Conservation (phyloP, 1,139 yeast species). For the Nadsonia commutata region DNA sequence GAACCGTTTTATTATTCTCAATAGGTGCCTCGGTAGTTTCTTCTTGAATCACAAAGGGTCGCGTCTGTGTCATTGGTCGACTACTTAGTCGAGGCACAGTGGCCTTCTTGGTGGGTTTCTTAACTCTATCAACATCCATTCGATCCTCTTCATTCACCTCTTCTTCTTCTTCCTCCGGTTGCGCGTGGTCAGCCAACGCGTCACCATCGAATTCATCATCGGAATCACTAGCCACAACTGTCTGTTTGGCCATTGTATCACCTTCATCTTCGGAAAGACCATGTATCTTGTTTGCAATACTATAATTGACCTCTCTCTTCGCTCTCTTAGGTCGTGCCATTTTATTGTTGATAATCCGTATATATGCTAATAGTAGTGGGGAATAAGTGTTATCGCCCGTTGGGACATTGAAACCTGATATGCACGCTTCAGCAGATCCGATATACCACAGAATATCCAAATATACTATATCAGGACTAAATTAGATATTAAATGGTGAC, state of each 20-base stretch:
- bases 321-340: constrained; percentile 13
- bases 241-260: neutral
- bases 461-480: too few species aligned
- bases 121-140: constrained; percentile 3
- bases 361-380: too few species aligned
- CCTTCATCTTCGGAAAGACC: constrained; percentile 13
- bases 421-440: too few species aligned
- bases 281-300: constrained; percentile 11
- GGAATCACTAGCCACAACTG: constrained; percentile 7
- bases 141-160: constrained; percentile 8
- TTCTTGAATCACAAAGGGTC: too few species aligned
- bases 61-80: too few species aligned
- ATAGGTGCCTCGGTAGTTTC: too few species aligned
- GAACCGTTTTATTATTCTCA: neutral
- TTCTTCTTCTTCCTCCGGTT: constrained; percentile 9
- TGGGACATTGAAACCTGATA: too few species aligned
- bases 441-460: too few species aligned
- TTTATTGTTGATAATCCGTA: too few species aligned
- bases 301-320: constrained; percentile 12
- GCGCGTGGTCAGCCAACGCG: constrained; percentile 8
- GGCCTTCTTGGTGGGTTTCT: constrained; percentile 2
- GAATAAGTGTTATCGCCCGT: too few species aligned
- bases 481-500: too few species aligned
- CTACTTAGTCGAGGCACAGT: too few species aligned
- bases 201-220: constrained; percentile 14